These are phyloP conservation scores for Closterium sp. DNA, from an alignment of 139 green algal species.

Conservation along the genomic window DNA sequence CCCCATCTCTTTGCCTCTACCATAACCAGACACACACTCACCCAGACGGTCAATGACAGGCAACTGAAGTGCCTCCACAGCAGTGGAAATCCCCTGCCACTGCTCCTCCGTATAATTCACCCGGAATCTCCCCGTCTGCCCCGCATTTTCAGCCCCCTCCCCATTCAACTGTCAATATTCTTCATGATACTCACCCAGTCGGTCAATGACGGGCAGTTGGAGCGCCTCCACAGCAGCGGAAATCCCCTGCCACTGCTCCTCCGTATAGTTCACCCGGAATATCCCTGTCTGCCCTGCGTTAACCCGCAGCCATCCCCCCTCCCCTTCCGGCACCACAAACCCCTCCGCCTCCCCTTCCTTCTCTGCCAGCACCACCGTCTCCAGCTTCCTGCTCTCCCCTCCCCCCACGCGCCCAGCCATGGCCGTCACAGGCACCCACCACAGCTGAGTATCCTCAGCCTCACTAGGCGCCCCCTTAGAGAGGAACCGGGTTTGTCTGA, in stretches of 20 bases:
- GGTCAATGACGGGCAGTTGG: constrained; percentile 19
- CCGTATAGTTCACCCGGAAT: constrained; percentile 52
- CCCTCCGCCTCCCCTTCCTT: constrained; percentile 25
- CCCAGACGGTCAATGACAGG: constrained; percentile 37
- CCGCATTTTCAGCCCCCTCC: constrained; percentile 49
- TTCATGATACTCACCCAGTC: constrained; percentile 48
- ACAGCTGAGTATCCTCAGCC: constrained; percentile 44
- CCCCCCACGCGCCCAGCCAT: background rate
- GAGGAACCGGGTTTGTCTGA: constrained; percentile 48
- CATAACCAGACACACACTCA: too few relatives aligned
- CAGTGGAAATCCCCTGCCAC: constrained; percentile 19
- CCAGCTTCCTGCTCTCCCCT: background rate
- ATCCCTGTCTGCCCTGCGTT: constrained; percentile 63
- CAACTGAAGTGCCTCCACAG: constrained; percentile 15
- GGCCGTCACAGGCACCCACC: constrained; percentile 44
- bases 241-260: constrained; percentile 28
- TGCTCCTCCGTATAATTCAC: constrained; percentile 46
- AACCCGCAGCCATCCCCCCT: constrained; percentile 67
- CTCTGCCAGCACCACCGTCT: constrained; percentile 28
- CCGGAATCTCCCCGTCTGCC: constrained; percentile 55
- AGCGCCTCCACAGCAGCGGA: constrained; percentile 22
- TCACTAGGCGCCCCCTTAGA: constrained; percentile 22
- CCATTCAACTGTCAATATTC: background rate
- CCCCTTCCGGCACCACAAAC: constrained; percentile 16
- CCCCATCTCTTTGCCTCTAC: background rate